Evolutionary conservation across 495 filamentous ascomycete genomes (phyloP), one percentile per base, ranked within the genome.

Genomic region (Penicillium turbatum): DNA sequence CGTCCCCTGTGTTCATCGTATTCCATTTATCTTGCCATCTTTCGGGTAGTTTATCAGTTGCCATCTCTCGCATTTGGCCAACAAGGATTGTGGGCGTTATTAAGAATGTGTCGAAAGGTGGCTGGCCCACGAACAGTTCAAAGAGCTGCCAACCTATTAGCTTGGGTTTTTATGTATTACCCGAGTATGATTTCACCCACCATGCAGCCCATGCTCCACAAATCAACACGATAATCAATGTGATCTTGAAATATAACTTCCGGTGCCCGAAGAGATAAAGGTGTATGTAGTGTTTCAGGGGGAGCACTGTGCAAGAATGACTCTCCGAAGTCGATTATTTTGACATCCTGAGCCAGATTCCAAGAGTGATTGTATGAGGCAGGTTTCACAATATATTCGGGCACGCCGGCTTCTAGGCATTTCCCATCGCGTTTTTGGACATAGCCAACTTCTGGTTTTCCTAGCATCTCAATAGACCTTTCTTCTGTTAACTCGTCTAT

Each of bases 321-420:
- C 56, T 76, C 67, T 29, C 75, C 72, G 31, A 77, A 71, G 54
- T 79, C 76, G 16, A 79, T 63, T 35, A 79, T 62, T 49, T 69
- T 68, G 55, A 68, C 56, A 0, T 52, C 13, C 35, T 64, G 39
- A 26, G 48, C 35, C 52, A 36, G 51, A n/a, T 48, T 37, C 63
- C 61, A 59, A 61, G 50, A 57, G 30, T 39, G 45, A 27, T 46
- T 57, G 40, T 60, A 59, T 59, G 53, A 50, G 21, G 62, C 53
- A 49, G 62, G 59, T 39, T 59, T 63, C 3, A 76, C 68, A 6
- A 77, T 55, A 48, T 78, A 69, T 27, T 58, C 53, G 0, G 75
- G 72, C 42, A 77, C 37, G 19, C 66, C 62, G 24, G 55, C 45
- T 12, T 59, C 57, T 19, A 73, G 51, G 6, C 47, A 16, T 52